Evolutionary conservation across 306 rosid genomes (phyloP), one percentile per base, ranked within the genome.

Genomic region (Lithocarpus polystachyus): DNA sequence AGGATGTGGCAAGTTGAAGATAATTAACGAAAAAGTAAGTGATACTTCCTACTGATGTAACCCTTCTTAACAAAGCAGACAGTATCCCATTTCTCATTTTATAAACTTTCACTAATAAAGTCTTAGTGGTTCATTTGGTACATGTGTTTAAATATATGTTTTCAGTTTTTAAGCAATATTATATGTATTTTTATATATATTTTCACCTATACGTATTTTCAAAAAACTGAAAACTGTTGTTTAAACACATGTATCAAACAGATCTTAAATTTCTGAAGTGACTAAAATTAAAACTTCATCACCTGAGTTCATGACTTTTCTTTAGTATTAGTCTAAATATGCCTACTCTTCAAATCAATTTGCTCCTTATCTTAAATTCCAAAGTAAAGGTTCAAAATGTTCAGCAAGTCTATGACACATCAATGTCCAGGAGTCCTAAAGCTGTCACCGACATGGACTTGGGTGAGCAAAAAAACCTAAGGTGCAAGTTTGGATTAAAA

Each of bases 191-290:
- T 0, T 1, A 35, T 0, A 35, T 35, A 1, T 0, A 1, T 35
- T 35, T 35, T 35, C 0, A 6, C 0, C 2, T 9, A 35, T 0
- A 35, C 0, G 2, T 35, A 35, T 35, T 35, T 35, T 0, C 0
- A 1, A 35, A 35, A 35, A 5, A 35, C 5, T 35, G 1, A 6
- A 35, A 35, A 6, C 8, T 35, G 0, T 35, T 35, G 0, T 35
- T 35, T 35, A 35, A 35, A 35, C 5, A 35, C 0, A 35, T 0
- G 0, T 6, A 35, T 35, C 7, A 35, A 35, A 35, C 0, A 2
- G 0, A 2, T 1, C 8, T 2, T 31, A 31, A 6, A 67, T 67
- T 29, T 64, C 7, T 19, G 9, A 19, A 33, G 72, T 67, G 52
- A 67, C 72, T 4, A 45, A 67, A 67, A 33, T 37, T 10, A 4